Evolutionary conservation across 2,329 filamentous ascomycete genomes (phyloP).

Genomic region (Cephalotrichum gorgonifer): DNA sequence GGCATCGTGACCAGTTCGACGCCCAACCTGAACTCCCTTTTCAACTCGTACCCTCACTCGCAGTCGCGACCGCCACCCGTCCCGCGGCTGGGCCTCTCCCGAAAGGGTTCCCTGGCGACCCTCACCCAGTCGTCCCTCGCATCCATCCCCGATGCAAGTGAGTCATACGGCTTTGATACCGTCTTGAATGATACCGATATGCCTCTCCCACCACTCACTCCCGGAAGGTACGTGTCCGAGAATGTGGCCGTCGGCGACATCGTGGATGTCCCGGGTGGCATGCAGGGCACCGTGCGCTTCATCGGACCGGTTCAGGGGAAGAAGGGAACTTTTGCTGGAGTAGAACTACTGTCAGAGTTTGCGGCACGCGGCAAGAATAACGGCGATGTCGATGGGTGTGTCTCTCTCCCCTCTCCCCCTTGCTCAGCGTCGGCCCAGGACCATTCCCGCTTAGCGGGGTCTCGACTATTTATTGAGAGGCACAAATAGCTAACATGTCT

Average conservation of each 20-base stretch:
- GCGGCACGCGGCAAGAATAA: slow-evolving; percentile 84
- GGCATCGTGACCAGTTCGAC: slow-evolving; percentile 41
- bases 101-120: slow-evolving; percentile 63
- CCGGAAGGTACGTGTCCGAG: slow-evolving; percentile 37
- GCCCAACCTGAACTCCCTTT: slow-evolving; percentile 46
- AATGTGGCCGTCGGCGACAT: slow-evolving; percentile 64
- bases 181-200: slow-evolving; percentile 25
- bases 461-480: neutral
- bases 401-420: slow-evolving; percentile 5
- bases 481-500: neutral
- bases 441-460: neutral
- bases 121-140: slow-evolving; percentile 55
- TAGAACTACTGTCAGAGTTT: slow-evolving; percentile 77
- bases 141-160: slow-evolving; percentile 55
- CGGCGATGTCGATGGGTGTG: slow-evolving; percentile 89
- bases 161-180: slow-evolving; percentile 50
- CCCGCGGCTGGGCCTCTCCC: slow-evolving; percentile 37
- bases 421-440: slow-evolving; percentile 1
- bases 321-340: slow-evolving; percentile 82
- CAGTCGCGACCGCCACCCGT: slow-evolving; percentile 30
- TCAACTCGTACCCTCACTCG: slow-evolving; percentile 35
- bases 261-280: slow-evolving; percentile 87
- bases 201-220: slow-evolving; percentile 43
- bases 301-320: slow-evolving; percentile 80
- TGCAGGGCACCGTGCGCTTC: slow-evolving; percentile 85